Base-by-base conservation (phyloP, 352 stramenopile species). In the Pythium rhizo-oryzae region DNA sequence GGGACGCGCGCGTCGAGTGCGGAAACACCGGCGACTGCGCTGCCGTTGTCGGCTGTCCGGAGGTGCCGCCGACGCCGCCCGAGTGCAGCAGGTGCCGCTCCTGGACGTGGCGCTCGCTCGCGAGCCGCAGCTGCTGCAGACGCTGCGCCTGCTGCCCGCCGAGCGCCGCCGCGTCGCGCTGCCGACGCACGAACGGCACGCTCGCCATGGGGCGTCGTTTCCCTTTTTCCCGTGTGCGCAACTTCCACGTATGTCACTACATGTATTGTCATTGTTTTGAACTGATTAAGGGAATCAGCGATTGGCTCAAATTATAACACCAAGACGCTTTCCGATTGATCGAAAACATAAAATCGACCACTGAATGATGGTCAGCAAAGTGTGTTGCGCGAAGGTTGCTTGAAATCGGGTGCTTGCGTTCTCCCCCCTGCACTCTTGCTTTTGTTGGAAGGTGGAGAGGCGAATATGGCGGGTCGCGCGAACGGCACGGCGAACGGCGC, bases 81-180 rank as follows among this genome's bases (percentile, higher is more conserved):
- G n/a, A n/a, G n/a, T n/a, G 21, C 49, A 66, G 57, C 19, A 84
- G 59, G 63, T 91, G 83, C 25, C 55, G 50, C 21, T 71, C 59
- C 8, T 74, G 69, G 19, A 90, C 75, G 24, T 76, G 59, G 4
- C 70, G 65, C 39, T 87, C 79, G 25, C 47, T 77, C 3, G 52
- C 70, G 1, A 71, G 53, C 28, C 82, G 80, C n/a, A 90, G 62
- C 23, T 78, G 63, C 11, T 77, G 79, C 53, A 91, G 66, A n/a
- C 67, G 72, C 41, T 68, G 69, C n/a, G 77, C 51, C 33, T 91
- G 83, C 61, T 86, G 83, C 12, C 72, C 67, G 11, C 81, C 83
- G 1, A 91, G 73, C 44, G 65, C 69, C 28, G 65, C 58, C 18
- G 30, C 56, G n/a, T 67, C 68, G 49, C 68, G 68, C 18, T 47